These are phyloP conservation scores for Pseudogymnoascus sp. DNA, from an alignment of 2,329 filamentous ascomycete genomes.

Conservation along the genomic window DNA sequence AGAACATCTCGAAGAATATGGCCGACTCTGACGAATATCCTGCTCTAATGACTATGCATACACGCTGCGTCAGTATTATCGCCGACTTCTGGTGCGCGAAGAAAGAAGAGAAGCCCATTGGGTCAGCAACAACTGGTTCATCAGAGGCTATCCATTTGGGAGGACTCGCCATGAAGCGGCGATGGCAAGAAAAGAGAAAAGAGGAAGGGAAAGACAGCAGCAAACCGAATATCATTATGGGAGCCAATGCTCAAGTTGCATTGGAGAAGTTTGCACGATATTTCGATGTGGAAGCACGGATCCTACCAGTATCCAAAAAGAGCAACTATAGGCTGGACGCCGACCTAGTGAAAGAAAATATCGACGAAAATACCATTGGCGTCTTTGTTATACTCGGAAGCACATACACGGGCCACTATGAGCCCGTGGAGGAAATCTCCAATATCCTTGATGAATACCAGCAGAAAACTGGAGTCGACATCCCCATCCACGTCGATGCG, in stretches of 20 bases:
- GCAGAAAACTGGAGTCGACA: conserved; percentile 52
- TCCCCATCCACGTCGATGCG: conserved; percentile 62
- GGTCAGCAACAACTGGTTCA: conserved; percentile 63
- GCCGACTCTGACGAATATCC: conserved; percentile 56
- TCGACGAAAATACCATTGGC: conserved; percentile 73
- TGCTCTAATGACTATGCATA: conserved; percentile 49
- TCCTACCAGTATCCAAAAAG: conserved; percentile 54
- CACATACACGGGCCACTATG: conserved; percentile 69
- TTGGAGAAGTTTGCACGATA: conserved; percentile 68
- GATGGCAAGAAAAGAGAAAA: conserved; percentile 59
- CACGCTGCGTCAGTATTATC: conserved; percentile 62
- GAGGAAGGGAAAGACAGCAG: conserved; percentile 54
- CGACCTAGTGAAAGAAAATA: conserved; percentile 54
- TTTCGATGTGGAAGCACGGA: conserved; percentile 64
- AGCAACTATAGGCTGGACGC: conserved; percentile 58
- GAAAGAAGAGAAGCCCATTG: conserved; percentile 56
- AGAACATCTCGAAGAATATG: conserved; percentile 65
- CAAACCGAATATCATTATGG: conserved; percentile 69
- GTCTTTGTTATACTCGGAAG: conserved; percentile 65
- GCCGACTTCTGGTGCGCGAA: conserved; percentile 59
- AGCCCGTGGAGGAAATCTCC: conserved; percentile 62
- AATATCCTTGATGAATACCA: conserved; percentile 58
- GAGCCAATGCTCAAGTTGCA: conserved; percentile 64
- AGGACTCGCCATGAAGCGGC: conserved; percentile 66
- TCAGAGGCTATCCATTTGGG: conserved; percentile 66